These are phyloP conservation scores for Fraxinus albicans DNA, from an alignment of 305 asterid genomes.

Conservation along the genomic window DNA sequence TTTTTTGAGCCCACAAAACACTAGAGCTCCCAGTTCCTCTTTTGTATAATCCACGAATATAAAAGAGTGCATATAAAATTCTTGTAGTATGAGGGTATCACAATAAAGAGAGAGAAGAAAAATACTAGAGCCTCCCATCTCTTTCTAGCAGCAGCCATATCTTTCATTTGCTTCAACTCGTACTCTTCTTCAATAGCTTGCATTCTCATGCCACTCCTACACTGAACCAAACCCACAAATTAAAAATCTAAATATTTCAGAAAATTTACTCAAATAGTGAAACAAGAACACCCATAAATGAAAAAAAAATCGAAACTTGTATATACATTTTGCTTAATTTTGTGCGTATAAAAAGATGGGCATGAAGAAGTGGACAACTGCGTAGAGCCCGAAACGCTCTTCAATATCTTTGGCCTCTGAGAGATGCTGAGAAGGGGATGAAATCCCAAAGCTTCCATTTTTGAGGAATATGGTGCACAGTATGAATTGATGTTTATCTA, in stretches of 20 bases:
- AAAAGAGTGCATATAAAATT: background rate
- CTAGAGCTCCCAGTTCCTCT: background rate
- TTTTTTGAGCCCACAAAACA: background rate
- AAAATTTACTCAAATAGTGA: background rate
- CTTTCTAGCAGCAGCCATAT: constrained; percentile 88
- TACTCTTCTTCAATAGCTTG: constrained; percentile 75
- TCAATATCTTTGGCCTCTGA: constrained; percentile 30
- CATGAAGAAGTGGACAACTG: constrained; percentile 24
- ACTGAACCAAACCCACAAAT: constrained; percentile 33
- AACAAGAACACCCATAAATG: background rate
- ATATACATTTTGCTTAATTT: constrained; percentile 38
- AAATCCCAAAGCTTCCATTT: constrained; percentile 52
- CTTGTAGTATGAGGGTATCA: background rate
- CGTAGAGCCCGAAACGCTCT: constrained; percentile 31
- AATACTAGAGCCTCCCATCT: constrained; percentile 93
- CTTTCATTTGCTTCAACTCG: constrained; percentile 85
- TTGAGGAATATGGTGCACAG: background rate
- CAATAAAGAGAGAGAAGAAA: background rate
- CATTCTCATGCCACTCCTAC: constrained; percentile 45
- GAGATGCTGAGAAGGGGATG: constrained; percentile 35
- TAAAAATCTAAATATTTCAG: constrained; percentile 17
- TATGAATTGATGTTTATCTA: background rate
- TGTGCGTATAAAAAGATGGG: constrained; percentile 31
- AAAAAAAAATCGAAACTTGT: background rate
- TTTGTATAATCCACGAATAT: background rate